Base-by-base conservation (phyloP, 495 filamentous ascomycete genomes). In the Stereocaulon alpinum region DNA sequence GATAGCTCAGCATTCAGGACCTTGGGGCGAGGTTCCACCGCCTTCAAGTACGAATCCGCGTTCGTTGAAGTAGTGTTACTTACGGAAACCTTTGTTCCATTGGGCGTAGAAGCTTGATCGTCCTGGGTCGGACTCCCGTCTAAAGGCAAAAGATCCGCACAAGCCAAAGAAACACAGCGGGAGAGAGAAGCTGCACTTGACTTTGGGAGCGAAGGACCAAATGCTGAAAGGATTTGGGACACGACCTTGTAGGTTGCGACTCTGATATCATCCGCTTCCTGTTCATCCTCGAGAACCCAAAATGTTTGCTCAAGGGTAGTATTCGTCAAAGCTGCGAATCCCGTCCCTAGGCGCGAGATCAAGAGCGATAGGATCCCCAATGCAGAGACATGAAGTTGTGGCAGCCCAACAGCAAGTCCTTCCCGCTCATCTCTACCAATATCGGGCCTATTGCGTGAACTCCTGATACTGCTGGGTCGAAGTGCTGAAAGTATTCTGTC, bases 371-470 rank as follows among this genome's bases (percentile, higher is more conserved):
- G 72, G 6, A 94, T 63, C 24, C 76, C 73, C 57, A 93, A 71
- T 40, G 81, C 80, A 14, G 86, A 80, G 41, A 80, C 69, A 63
- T 96, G 88, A 61, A 95, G 81, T 24, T 79, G 76, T 30, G 90
- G 89, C 6, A 95, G 72, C 37, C 82, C 77, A 27, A 75, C 70
- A 77, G 83, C 89, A 12, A 96, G 74, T 45, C 78, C 77, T 61
- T 92, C 87, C 60, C 85, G 81, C 69, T 96, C 91, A 48, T 89
- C 87, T 50, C 84, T 80, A 40, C 82, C 74, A 61, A 94, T 82
- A 65, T 86, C 82, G 22, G 79, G 73, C 57, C 88, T 89, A 55
- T 81, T 71, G 42, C 77, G 74, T 14, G 78, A 56, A 56, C 66
- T 60, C 64, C 62, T 70, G 37, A 75, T 66, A 34, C 62, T 67